Base-by-base conservation (phyloP, 2,329 filamentous ascomycete genomes). In the Colletotrichum tropicicola region DNA sequence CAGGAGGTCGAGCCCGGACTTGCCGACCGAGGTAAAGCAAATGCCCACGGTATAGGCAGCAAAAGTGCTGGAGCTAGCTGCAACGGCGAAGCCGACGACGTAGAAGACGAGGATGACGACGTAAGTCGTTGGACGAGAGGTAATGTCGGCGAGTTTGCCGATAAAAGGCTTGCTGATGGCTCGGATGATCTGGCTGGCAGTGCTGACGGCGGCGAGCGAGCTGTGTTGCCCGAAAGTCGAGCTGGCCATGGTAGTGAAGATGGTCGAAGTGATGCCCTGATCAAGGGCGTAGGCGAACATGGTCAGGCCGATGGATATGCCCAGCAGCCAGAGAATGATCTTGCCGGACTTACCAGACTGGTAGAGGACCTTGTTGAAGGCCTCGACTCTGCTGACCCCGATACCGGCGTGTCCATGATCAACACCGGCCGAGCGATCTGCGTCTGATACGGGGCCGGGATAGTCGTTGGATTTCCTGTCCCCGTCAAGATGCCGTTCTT, bases 231-330 rank as follows among this genome's bases (percentile, higher is more conserved):
- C 70, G 57, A 78, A 78, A 1, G 73, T 75, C 4, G 77, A 78
- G 15, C 66, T 67, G 27, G 77, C 77, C 68, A 78, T 66, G 15
- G 74, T 74, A 44, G 60, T 72, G 60, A 79, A 79, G 59, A 77
- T 73, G 57, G 60, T 65, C 13, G 70, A 69, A 3, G 77, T 79
- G 68, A 79, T 78, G 47, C 77, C 76, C 69, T 70, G 67, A 67
- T 79, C 77, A 35, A 79, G 75, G 5, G 77, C 77, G 41, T 78
- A 79, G 44, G 75, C 77, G 45, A 78, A 78, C 76, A 79, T 73
- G 67, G 75, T 77, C 41, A 77, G 58, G n/a, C 74, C 73, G 59
- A 79, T 75, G 27, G 75, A 78, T 45, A 77, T 53, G 37, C 68
- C 75, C 6, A 79, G 68, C 6, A 55, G 43, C 75, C 75, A 78